Percentiles rank a stretch among this genome's conserved stretches.
phyloP scores from a whole-genome alignment of 2,329 filamentous ascomycete genomes.

The Claviceps capensis region DNA sequence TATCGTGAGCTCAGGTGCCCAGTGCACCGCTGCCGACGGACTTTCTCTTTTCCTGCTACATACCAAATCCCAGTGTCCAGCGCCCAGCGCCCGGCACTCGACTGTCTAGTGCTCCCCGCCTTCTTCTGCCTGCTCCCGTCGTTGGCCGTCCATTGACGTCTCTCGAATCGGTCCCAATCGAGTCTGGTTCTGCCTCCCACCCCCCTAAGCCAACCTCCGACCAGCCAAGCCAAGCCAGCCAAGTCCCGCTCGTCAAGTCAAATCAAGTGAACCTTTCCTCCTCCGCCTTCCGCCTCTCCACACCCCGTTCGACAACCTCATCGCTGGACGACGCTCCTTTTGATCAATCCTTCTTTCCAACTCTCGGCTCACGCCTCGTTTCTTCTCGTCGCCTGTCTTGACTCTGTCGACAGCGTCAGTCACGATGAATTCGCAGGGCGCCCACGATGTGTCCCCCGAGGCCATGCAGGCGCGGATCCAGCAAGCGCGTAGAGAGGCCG shows the following conservation, averaged over 20 bases:
- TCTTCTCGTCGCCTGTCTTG: conserved; percentile 3
- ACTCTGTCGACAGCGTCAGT: conserved; percentile 7
- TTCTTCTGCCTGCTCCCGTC: background rate
- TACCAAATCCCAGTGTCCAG: background rate
- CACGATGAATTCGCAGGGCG: conserved; percentile 43
- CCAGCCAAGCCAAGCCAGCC: background rate
- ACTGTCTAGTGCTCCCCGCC: background rate
- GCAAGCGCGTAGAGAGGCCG: conserved; percentile 88
- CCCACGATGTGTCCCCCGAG: conserved; percentile 53
- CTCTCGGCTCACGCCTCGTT: background rate
- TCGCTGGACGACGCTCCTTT: conserved; percentile 14
- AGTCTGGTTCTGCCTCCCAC: background rate
- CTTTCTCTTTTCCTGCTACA: background rate
- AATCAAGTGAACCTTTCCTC: conserved; percentile 6
- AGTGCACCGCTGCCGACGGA: background rate
- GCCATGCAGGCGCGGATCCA: conserved; percentile 89
- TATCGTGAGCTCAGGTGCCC: background rate
- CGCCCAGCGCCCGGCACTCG: background rate
- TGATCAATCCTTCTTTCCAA: conserved; percentile 3
- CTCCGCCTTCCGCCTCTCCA: conserved; percentile 21
- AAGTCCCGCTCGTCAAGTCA: too few relatives aligned
- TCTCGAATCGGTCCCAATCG: too few relatives aligned
- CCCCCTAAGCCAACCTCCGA: background rate
- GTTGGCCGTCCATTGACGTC: too few relatives aligned
- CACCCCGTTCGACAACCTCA: conserved; percentile 14